A percentile compares a stretch with the other conserved stretches of the same genome.
These are phyloP conservation scores for Linum trigynum DNA, from an alignment of 345 rosid genomes.

Conservation along the genomic window DNA sequence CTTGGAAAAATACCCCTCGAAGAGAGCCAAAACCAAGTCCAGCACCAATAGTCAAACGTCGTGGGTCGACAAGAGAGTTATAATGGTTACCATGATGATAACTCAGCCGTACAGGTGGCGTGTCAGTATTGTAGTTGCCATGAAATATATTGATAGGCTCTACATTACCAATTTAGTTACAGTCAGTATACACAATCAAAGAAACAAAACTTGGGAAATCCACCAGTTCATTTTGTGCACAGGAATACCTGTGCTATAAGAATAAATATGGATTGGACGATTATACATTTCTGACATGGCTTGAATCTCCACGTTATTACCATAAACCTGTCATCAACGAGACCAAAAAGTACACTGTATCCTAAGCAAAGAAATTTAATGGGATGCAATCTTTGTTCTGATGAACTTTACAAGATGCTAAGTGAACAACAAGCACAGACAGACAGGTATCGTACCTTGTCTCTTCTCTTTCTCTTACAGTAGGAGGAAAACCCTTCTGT, in stretches of 20 bases:
- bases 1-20: conserved; percentile 49
- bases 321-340: conserved; percentile 57
- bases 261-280: conserved; percentile 91
- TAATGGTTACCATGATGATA: conserved; percentile 96
- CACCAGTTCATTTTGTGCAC: conserved; percentile 2
- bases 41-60: conserved; percentile 75
- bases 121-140: conserved; percentile 78
- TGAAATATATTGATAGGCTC: conserved; percentile 96
- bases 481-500: conserved; percentile 91
- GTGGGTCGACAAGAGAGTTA: conserved; percentile 93
- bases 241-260: conserved; percentile 72
- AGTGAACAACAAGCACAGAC: neutral
- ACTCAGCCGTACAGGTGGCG: conserved; percentile 83
- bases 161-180: conserved; percentile 18
- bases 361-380: no score
- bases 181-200: conserved; percentile 8
- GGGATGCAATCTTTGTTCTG: neutral
- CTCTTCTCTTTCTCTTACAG: conserved; percentile 93
- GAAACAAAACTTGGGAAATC: neutral
- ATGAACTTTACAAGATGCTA: neutral
- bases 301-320: conserved; percentile 96
- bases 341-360: neutral
- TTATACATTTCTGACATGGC: conserved; percentile 93
- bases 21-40: conserved; percentile 96
- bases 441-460: conserved; percentile 48